Evolutionary conservation across 768 basidiomycete genomes (phyloP).

Genomic region (Pisolithus albus): DNA sequence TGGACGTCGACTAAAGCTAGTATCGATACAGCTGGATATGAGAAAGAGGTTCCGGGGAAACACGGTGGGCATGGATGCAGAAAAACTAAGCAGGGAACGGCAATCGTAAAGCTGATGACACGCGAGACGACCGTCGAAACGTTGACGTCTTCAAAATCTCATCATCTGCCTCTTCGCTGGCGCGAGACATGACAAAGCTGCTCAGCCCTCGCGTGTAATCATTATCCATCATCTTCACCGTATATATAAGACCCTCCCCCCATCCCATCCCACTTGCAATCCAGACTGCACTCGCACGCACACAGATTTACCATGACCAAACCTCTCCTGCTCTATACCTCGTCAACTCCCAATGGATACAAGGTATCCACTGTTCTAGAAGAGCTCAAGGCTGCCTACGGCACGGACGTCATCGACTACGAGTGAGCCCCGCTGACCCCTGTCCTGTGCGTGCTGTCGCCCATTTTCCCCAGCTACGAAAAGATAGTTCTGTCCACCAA

Average conservation of each 20-base stretch:
- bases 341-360: constrained; percentile 54
- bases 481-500: constrained; percentile 55
- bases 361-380: constrained; percentile 50
- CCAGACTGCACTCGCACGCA: background rate
- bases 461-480: constrained; percentile 32
- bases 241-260: background rate
- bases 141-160: no score
- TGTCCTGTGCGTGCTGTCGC: background rate
- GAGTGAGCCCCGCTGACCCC: constrained; percentile 30
- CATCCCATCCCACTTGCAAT: background rate
- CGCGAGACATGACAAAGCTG: background rate
- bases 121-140: no score
- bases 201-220: no score
- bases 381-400: constrained; percentile 53
- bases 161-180: no score
- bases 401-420: constrained; percentile 36
- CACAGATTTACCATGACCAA: constrained; percentile 14
- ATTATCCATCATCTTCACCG: background rate
- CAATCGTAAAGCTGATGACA: background rate
- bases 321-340: constrained; percentile 29
- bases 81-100: constrained; percentile 6
- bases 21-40: constrained; percentile 61
- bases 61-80: constrained; percentile 42
- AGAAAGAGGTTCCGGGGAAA: constrained; percentile 77
- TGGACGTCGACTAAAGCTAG: background rate